Evolutionary conservation across 2,329 filamentous ascomycete genomes (phyloP).

Genomic region (Neofusicoccum ribis): DNA sequence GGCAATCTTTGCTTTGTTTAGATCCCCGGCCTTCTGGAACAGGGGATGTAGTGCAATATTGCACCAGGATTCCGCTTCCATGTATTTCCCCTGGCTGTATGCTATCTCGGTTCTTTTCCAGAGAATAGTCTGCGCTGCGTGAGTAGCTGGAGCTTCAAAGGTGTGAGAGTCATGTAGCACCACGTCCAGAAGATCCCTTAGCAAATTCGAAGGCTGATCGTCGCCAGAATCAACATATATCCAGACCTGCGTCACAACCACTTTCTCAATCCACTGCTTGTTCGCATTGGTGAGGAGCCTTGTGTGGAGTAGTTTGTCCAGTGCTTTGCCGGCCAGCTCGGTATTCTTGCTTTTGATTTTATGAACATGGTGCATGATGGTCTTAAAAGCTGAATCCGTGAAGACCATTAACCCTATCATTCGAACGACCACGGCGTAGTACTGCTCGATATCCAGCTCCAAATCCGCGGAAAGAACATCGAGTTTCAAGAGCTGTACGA

Average conservation of each 20-base stretch:
- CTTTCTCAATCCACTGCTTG: constrained; percentile 66
- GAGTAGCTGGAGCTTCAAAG: constrained; percentile 62
- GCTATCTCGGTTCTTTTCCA: constrained; percentile 75
- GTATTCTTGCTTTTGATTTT: constrained; percentile 52
- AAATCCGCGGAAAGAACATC: constrained; percentile 60
- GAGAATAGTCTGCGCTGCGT: constrained; percentile 69
- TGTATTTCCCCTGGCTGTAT: constrained; percentile 55
- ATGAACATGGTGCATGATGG: constrained; percentile 67
- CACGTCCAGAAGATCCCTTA: not conserved
- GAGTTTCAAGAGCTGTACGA: constrained; percentile 67
- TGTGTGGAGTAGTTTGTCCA: constrained; percentile 66
- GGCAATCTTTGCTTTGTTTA: constrained; percentile 68
- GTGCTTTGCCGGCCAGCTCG: constrained; percentile 43
- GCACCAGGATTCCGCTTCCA: constrained; percentile 69
- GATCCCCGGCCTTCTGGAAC: constrained; percentile 65
- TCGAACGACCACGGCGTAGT: constrained; percentile 36
- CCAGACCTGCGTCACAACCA: constrained; percentile 67
- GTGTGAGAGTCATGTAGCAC: constrained; percentile 25
- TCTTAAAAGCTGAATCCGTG: constrained; percentile 64
- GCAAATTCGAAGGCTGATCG: constrained; percentile 30
- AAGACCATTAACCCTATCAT: constrained; percentile 63
- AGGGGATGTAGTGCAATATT: constrained; percentile 64
- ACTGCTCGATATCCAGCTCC: constrained; percentile 39
- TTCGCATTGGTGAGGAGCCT: constrained; percentile 55
- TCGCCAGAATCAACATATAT: constrained; percentile 50